Evolutionary conservation across 1,139 yeast genomes (phyloP), one percentile per base, ranked within the genome.

Genomic region (Hemisphaericaspora subhashii): DNA sequence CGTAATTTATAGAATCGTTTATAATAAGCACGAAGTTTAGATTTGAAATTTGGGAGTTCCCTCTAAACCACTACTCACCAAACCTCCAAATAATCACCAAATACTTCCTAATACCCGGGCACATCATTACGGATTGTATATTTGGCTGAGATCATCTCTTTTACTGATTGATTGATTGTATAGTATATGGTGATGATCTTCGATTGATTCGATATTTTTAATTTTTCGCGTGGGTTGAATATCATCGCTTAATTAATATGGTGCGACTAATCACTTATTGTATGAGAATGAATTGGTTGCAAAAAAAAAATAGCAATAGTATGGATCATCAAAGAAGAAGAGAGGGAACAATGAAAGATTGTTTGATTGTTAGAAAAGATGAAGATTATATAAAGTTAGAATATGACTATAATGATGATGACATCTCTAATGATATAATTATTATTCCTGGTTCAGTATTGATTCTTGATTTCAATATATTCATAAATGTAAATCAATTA

Each of bases 1-100:
- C 74, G 54, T 16, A 68, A 50, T 35, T 58, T 54, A 46, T 50
- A 68, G 38, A 69, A 62, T 27, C 54, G 57, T 41, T 62, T 67
- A 46, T 70, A 69, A 10, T 57, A 44, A 12, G 55, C 45, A 8
- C 50, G 40, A 16, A 53, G 45, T 36, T 53, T 51, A 6, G 43
- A 30, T 32, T 36, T 40, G 31, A 45, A 49, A 5, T 32, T 35
- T 1, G 57, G 51, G 7, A 50, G 42, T 14, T 35, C n/a, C n/a
- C n/a, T n/a, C n/a, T n/a, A n/a, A n/a, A n/a, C n/a, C n/a, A n/a
- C n/a, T n/a, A n/a, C n/a, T n/a, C n/a, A n/a, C n/a, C n/a, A n/a
- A n/a, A n/a, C n/a, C n/a, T n/a, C n/a, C n/a, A n/a, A n/a, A n/a
- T n/a, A n/a, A n/a, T n/a, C n/a, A n/a, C n/a, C n/a, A n/a, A n/a